Base-by-base conservation (phyloP, 2,329 filamentous ascomycete genomes). In the Tolypocladium paradoxum region DNA sequence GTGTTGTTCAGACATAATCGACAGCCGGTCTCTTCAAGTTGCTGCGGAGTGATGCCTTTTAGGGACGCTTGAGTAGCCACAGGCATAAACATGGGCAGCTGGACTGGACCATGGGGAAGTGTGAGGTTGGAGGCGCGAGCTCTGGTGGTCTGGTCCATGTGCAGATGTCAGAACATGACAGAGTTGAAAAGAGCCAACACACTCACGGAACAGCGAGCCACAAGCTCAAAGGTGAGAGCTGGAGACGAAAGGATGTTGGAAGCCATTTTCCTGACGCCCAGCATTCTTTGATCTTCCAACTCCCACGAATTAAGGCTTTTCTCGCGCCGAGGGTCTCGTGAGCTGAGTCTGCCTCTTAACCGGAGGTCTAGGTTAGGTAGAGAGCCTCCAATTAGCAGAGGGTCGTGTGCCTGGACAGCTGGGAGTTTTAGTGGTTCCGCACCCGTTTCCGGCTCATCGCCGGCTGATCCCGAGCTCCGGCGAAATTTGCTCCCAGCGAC, bases 1-100 rank as follows among this genome's bases (percentile, higher is more conserved):
- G 93, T 99, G 71, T 99, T 99, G 73, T 99, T 99, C 58, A 99
- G 75, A 68, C 93, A 99, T 43, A 99, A 74, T 54, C 88, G 83
- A 65, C 95, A 99, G 45, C 88, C 84, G 0, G 91, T 95, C 52
- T 89, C 85, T 62, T 93, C 91, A 2, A 99, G 77, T 65, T 99
- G 93, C 59, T 92, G 85, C 1, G 92, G 90, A 0, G 93, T 97
- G 53, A 99, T 73, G 45, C 93, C 93, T 68, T 99, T 99, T 38
- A 99, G 77, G 0, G 92, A 96, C 1, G 89, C 93, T 71, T 99
- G 93, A 0, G 93, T 99, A 33, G 93, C 93, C 45, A 99, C 93
- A 18, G 93, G 93, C 93, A 99, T 99, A 71, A 99, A 99, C 54
- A 97, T 84, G 8, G 95, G 93, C 33, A 97, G 81, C 62, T 87